Conservation (phyloP, 2,329 filamentous ascomycete species). For the Aspergillus puulaauensis region DNA sequence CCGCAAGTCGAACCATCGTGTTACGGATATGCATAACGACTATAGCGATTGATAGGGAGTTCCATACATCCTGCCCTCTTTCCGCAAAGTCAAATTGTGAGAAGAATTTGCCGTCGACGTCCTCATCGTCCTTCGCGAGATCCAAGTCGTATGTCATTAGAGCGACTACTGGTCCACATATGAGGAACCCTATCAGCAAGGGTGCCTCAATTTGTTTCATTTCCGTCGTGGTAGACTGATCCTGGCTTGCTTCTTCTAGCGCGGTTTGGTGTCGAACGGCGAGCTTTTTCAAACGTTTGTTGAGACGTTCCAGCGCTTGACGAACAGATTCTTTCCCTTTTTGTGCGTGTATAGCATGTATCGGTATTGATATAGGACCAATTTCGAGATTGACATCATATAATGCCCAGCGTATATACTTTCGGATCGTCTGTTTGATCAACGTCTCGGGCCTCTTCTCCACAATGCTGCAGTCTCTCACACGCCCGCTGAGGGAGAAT, state of each 20-base stretch:
- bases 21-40: constrained; percentile 54
- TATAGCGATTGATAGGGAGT: constrained; percentile 57
- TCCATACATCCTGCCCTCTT: constrained; percentile 59
- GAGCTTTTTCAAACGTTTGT: constrained; percentile 45
- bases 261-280: constrained; percentile 43
- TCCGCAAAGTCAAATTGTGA: constrained; percentile 56
- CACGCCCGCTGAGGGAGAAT: constrained; percentile 51
- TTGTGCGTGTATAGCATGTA: constrained; percentile 48
- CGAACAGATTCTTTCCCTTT: constrained; percentile 39
- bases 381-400: constrained; percentile 47
- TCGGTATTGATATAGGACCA: constrained; percentile 36
- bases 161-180: constrained; percentile 53
- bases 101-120: constrained; percentile 36
- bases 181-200: constrained; percentile 55
- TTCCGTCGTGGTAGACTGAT: neutral
- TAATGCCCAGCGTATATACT: constrained; percentile 56
- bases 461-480: constrained; percentile 50
- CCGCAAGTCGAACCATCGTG: constrained; percentile 47
- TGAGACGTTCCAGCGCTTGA: constrained; percentile 44
- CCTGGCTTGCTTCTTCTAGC: neutral
- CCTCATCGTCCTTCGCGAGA: constrained; percentile 25
- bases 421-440: constrained; percentile 43
- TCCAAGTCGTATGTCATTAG: constrained; percentile 52
- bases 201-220: constrained; percentile 34
- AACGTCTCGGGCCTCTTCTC: constrained; percentile 34